A percentile compares a stretch with the other conserved stretches of the same genome.
These are phyloP conservation scores for Penicillium fimorum DNA, from an alignment of 495 filamentous ascomycete species.

Conservation along the genomic window DNA sequence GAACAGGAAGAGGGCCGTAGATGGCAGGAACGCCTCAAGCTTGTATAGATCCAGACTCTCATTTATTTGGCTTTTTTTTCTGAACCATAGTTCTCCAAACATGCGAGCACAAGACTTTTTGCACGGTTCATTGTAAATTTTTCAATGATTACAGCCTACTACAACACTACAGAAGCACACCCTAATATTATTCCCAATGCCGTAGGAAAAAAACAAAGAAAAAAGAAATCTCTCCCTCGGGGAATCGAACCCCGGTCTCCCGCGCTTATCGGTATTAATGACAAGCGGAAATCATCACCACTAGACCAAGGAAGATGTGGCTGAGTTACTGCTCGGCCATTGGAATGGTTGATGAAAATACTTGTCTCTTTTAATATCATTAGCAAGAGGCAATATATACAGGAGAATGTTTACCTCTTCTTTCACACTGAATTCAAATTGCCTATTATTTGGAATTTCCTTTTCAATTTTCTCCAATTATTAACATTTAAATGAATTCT, in stretches of 20 bases:
- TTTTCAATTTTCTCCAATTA: no score
- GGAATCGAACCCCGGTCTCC: conserved; percentile 57
- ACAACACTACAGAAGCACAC: no score
- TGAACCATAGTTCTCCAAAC: no score
- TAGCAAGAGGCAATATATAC: no score
- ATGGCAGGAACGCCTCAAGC: not conserved
- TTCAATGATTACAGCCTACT: not conserved
- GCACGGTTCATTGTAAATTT: not conserved
- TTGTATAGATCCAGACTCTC: not conserved
- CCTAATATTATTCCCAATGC: no score
- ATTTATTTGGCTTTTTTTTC: no score
- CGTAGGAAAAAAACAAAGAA: not conserved
- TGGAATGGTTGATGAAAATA: conserved; percentile 16
- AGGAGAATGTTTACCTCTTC: no score
- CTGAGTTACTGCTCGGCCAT: conserved; percentile 33
- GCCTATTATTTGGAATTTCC: no score
- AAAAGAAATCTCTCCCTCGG: conserved; percentile 45
- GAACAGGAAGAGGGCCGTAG: not conserved
- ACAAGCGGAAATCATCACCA: conserved; percentile 58
- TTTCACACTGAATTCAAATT: no score
- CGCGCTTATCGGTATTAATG: conserved; percentile 44
- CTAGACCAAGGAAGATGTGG: conserved; percentile 44
- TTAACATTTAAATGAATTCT: no score
- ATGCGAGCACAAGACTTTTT: no score
- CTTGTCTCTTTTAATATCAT: not conserved